Conservation (phyloP, 2,329 filamentous ascomycete species). For the Calonectria hawksworthii region DNA sequence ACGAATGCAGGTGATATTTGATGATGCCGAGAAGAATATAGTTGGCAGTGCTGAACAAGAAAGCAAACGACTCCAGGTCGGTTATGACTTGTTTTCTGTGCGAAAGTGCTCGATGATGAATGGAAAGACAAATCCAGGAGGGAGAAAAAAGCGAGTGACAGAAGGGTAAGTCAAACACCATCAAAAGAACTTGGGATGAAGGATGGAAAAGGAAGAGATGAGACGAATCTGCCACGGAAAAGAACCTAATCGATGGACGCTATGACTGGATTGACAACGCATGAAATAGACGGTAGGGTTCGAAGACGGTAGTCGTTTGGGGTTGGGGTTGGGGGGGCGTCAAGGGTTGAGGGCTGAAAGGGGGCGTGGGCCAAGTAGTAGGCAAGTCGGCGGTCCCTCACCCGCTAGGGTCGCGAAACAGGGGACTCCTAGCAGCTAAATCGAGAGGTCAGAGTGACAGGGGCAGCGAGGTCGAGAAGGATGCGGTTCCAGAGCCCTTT, state of each 20-base stretch:
- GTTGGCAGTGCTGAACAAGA: constrained; percentile 26
- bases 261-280: constrained; percentile 46
- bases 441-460: constrained; percentile 21
- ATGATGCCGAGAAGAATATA: constrained; percentile 39
- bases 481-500: constrained; percentile 10
- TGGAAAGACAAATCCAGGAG: constrained; percentile 20
- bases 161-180: constrained; percentile 30
- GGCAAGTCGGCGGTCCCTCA: constrained; percentile 21
- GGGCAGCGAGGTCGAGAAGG: constrained; percentile 3
- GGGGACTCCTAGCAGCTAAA: constrained; percentile 32
- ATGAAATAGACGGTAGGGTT: constrained; percentile 46
- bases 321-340: constrained; percentile 42
- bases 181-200: constrained; percentile 36
- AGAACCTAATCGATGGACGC: constrained; percentile 40
- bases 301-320: constrained; percentile 49
- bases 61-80: constrained; percentile 35
- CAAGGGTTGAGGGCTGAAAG: constrained; percentile 44
- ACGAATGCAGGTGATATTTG: constrained; percentile 40
- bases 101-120: constrained; percentile 28
- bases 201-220: constrained; percentile 43
- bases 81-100: constrained; percentile 30
- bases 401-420: constrained; percentile 32
- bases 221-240: constrained; percentile 47
- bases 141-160: constrained; percentile 34
- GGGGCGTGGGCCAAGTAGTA: constrained; percentile 42